Evolutionary conservation across 345 rosid species (phyloP).

Genomic region (Barbarea vulgaris): DNA sequence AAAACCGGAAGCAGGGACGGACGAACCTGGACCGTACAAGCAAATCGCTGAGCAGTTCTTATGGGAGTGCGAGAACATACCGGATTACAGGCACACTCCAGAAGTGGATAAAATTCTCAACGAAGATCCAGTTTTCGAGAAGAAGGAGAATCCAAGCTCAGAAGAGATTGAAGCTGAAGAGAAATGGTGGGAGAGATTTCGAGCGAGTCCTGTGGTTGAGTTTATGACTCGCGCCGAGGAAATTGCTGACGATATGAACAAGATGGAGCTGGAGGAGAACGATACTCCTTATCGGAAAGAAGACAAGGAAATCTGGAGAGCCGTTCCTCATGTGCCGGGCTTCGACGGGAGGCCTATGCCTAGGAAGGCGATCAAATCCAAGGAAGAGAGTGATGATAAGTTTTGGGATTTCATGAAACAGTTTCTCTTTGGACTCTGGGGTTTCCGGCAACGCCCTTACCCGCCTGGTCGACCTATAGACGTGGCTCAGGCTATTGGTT

Average conservation of each 20-base stretch:
- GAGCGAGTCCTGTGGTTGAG: conserved; percentile 67
- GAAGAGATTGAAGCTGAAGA: conserved; percentile 70
- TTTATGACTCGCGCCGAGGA: conserved; percentile 66
- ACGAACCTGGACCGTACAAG: conserved; percentile 48
- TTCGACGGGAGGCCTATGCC: conserved; percentile 91
- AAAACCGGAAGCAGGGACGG: conserved; percentile 43
- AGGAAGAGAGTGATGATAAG: conserved; percentile 80
- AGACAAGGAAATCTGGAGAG: conserved; percentile 73
- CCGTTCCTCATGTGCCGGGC: conserved; percentile 72
- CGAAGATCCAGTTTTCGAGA: conserved; percentile 62
- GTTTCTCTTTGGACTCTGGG: conserved; percentile 91
- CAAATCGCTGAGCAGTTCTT: conserved; percentile 62
- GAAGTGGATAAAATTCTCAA: conserved; percentile 70
- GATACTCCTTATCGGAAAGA: conserved; percentile 61
- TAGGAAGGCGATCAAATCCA: conserved; percentile 70
- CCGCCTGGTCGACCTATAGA: conserved; percentile 81
- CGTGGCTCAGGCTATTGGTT: conserved; percentile 92
- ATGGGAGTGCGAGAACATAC: conserved; percentile 79
- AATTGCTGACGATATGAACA: conserved; percentile 61
- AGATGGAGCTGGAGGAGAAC: conserved; percentile 62
- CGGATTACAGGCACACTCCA: conserved; percentile 74
- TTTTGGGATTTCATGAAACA: conserved; percentile 89
- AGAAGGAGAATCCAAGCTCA: conserved; percentile 68
- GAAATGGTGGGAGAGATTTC: conserved; percentile 69
- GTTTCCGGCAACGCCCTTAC: conserved; percentile 86